A percentile compares a stretch with the other conserved stretches of the same genome.
phyloP scores from a whole-genome alignment of 306 rosid species.

The Carpinus viminea region DNA sequence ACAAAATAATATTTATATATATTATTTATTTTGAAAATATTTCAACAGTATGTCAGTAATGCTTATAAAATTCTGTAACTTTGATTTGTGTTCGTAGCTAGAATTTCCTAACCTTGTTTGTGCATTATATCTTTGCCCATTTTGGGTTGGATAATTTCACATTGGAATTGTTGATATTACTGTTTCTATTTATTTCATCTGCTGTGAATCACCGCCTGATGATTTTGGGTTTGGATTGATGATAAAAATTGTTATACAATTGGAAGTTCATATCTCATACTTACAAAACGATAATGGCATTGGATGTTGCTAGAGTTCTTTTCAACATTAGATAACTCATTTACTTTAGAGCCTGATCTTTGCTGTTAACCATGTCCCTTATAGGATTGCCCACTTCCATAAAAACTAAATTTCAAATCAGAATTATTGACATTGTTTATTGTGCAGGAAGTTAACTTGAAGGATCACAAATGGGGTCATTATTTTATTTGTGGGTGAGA shows the following conservation, averaged over 20 bases:
- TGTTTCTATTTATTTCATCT: neutral
- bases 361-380: neutral
- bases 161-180: neutral
- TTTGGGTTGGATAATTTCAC: neutral
- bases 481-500: slow-evolving; percentile 95
- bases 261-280: neutral
- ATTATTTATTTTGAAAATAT: no score
- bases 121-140: neutral
- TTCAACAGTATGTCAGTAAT: neutral
- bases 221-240: neutral
- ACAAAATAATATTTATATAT: no score
- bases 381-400: neutral
- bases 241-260: neutral
- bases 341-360: neutral
- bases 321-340: neutral
- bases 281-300: neutral
- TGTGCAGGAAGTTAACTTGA: slow-evolving; percentile 80
- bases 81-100: neutral
- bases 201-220: neutral
- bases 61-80: neutral
- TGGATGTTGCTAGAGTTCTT: neutral
- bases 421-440: slow-evolving; percentile 3
- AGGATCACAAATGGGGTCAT: slow-evolving; percentile 95
- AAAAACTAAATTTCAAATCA: neutral
- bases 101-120: neutral